Evolutionary conservation across 495 filamentous ascomycete genomes (phyloP).

Genomic region (Jackrogersella multiformis): DNA sequence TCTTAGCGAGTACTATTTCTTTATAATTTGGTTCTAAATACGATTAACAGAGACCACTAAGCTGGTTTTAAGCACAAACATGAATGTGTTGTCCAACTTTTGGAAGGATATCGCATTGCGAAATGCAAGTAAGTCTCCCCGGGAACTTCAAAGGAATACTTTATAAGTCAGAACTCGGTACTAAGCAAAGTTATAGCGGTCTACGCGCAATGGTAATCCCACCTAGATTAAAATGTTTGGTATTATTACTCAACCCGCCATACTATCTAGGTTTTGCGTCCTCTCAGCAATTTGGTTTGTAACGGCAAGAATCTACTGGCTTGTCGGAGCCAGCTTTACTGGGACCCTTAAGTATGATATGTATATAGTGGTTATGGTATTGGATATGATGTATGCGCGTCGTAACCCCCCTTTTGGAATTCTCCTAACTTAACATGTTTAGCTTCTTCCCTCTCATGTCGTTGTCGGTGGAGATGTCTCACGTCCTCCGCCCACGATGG

Average conservation of each 20-base stretch:
- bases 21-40: neutral
- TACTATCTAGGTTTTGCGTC: slow-evolving; percentile 13
- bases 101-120: slow-evolving; percentile 11
- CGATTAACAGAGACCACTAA: neutral
- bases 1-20: neutral
- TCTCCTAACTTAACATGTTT: neutral
- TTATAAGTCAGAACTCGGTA: neutral
- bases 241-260: neutral
- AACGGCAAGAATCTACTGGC: slow-evolving; percentile 9
- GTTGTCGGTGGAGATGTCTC: slow-evolving; percentile 3
- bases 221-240: neutral
- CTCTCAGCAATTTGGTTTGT: slow-evolving; percentile 10
- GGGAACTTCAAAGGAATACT: neutral
- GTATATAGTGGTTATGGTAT: neutral
- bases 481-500: neutral
- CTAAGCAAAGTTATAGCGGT: slow-evolving; percentile 17
- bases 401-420: neutral
- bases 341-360: too few relatives aligned
- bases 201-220: slow-evolving; percentile 32
- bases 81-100: slow-evolving; percentile 15
- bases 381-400: slow-evolving; percentile 21
- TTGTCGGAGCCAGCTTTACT: neutral
- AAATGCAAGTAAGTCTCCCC: slow-evolving; percentile 26
- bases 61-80: neutral
- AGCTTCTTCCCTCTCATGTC: slow-evolving; percentile 7